Conservation (phyloP, 306 rosid species). For the Prunus mongolica region DNA sequence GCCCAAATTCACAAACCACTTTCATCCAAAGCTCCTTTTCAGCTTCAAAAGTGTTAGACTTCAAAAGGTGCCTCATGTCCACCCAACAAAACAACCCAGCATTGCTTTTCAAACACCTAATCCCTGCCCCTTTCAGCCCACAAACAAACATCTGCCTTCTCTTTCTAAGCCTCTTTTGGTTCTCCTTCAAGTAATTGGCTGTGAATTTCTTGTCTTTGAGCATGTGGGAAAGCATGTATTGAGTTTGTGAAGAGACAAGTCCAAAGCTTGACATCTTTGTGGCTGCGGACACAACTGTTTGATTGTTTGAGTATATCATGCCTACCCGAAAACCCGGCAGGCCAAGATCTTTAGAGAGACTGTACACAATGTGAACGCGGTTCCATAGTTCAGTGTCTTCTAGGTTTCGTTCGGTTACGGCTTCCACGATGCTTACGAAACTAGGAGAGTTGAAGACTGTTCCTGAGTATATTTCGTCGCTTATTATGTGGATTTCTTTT, state of each 20-base stretch:
- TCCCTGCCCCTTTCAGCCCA: conserved; percentile 51
- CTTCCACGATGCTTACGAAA: conserved; percentile 50
- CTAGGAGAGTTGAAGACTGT: conserved; percentile 56
- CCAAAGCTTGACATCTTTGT: conserved; percentile 98
- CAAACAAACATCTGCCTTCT: conserved; percentile 44
- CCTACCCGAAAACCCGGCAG: conserved; percentile 78
- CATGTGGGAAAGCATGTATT: conserved; percentile 47
- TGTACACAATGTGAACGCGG: conserved; percentile 60
- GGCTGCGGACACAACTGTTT: conserved; percentile 46
- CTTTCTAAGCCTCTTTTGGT: conserved; percentile 36
- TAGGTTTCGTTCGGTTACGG: conserved; percentile 16
- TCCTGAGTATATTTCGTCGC: conserved; percentile 81
- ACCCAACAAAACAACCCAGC: conserved; percentile 88
- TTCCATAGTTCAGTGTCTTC: background rate
- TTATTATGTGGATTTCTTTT: conserved; percentile 54
- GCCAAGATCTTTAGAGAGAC: conserved; percentile 75
- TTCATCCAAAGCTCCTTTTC: conserved; percentile 74
- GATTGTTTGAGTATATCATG: conserved; percentile 67
- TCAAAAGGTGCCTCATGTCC: conserved; percentile 63
- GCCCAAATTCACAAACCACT: conserved; percentile 42
- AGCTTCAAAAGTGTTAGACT: conserved; percentile 47
- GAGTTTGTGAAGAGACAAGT: conserved; percentile 75
- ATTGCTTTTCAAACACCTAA: conserved; percentile 60
- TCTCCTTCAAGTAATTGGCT: conserved; percentile 39
- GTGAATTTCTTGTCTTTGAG: conserved; percentile 47